Conservation (phyloP, 2,329 filamentous ascomycete genomes). For the Botrytis squamosa region DNA sequence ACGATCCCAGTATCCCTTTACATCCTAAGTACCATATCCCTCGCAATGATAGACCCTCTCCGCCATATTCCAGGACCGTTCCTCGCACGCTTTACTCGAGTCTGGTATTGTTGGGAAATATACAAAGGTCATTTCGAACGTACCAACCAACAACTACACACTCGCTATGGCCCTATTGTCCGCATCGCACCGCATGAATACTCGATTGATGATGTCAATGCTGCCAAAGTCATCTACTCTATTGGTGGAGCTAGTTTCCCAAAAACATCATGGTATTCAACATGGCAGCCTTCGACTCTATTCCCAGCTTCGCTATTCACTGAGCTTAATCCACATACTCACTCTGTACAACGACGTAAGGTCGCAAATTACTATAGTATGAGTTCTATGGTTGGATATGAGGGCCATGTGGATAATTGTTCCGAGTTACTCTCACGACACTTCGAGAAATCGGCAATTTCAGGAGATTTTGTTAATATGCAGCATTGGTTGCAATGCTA, state of each 20-base stretch:
- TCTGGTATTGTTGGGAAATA: slow-evolving; percentile 45
- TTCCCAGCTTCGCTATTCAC: slow-evolving; percentile 37
- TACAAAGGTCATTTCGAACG: slow-evolving; percentile 26
- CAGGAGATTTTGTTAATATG: slow-evolving; percentile 41
- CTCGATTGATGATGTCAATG: slow-evolving; percentile 45
- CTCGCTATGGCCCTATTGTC: slow-evolving; percentile 48
- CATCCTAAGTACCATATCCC: background rate
- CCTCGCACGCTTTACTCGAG: slow-evolving; percentile 44
- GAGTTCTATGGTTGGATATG: slow-evolving; percentile 49
- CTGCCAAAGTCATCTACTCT: slow-evolving; percentile 45
- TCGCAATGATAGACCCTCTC: slow-evolving; percentile 32
- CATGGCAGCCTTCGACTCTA: slow-evolving; percentile 32
- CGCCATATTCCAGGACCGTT: slow-evolving; percentile 48
- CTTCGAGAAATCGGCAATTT: slow-evolving; percentile 42
- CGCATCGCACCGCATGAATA: slow-evolving; percentile 51
- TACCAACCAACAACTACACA: slow-evolving; percentile 40
- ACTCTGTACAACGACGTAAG: slow-evolving; percentile 43
- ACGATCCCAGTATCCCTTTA: background rate
- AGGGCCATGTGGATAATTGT: slow-evolving; percentile 50
- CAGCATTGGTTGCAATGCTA: slow-evolving; percentile 48
- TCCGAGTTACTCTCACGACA: slow-evolving; percentile 43
- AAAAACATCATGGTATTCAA: slow-evolving; percentile 30
- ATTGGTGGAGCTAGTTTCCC: slow-evolving; percentile 36
- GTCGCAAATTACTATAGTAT: slow-evolving; percentile 49
- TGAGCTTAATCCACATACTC: slow-evolving; percentile 41